A percentile compares a stretch with the other conserved stretches of the same genome.
Conservation (phyloP, 73 alveolate genomes). For the Paraurostyla sp. region DNA sequence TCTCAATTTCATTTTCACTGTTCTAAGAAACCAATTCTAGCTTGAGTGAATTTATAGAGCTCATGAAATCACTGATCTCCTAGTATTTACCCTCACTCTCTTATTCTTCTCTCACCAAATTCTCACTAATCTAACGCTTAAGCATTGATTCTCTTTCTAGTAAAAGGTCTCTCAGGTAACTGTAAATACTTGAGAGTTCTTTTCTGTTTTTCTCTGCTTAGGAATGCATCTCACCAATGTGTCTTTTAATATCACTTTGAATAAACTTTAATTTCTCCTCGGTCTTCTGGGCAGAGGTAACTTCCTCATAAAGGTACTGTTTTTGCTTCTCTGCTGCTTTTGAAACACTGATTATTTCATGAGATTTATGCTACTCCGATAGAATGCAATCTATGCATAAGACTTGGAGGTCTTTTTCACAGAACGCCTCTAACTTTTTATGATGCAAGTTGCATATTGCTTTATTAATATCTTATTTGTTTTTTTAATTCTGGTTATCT, state of each 20-base stretch:
- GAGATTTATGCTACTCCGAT: slow-evolving; percentile 62
- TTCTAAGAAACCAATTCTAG: background rate
- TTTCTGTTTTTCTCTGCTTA: slow-evolving; percentile 36
- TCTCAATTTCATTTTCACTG: slow-evolving; percentile 20
- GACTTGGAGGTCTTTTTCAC: slow-evolving; percentile 76
- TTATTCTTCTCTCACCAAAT: slow-evolving; percentile 15
- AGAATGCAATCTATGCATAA: slow-evolving; percentile 84
- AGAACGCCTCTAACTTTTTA: slow-evolving; percentile 77
- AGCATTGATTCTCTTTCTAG: slow-evolving; percentile 40
- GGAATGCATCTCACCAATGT: slow-evolving; percentile 20
- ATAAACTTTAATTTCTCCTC: slow-evolving; percentile 45
- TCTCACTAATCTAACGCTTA: slow-evolving; percentile 35
- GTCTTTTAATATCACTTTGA: slow-evolving; percentile 14
- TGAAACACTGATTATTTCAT: slow-evolving; percentile 57
- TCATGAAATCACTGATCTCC: slow-evolving; percentile 30
- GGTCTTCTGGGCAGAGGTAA: slow-evolving; percentile 17
- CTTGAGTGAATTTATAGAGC: background rate
- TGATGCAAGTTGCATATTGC: slow-evolving; percentile 62
- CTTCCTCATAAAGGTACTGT: slow-evolving; percentile 35
- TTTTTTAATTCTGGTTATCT: background rate
- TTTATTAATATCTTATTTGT: background rate
- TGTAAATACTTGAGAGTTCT: slow-evolving; percentile 35
- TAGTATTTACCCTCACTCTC: background rate
- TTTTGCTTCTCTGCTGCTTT: slow-evolving; percentile 49
- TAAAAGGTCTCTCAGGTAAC: slow-evolving; percentile 13